A percentile compares a stretch with the other conserved stretches of the same genome.
These are phyloP conservation scores for Botryotinia narcissicola DNA, from an alignment of 2,329 filamentous ascomycete genomes.

Conservation along the genomic window DNA sequence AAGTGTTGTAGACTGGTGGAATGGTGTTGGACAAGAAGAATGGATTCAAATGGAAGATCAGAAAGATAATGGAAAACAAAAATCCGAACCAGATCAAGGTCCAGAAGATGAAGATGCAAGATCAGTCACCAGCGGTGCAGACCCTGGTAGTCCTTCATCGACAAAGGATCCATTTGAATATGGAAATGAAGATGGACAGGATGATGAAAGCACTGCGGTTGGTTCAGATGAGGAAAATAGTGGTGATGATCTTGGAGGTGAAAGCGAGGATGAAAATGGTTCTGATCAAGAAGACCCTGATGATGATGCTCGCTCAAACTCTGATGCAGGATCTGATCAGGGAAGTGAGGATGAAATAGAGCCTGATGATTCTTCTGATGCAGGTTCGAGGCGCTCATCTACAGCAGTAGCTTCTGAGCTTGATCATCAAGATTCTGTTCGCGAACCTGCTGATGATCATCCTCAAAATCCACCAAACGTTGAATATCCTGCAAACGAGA, in stretches of 20 bases:
- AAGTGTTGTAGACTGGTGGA: not conserved
- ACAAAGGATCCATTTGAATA: not conserved
- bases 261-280: not conserved
- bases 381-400: constrained; percentile 1
- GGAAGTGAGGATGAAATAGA: not conserved
- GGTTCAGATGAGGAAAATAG: not conserved
- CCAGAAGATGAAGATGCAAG: not conserved
- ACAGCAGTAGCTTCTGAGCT: not conserved
- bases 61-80: not conserved
- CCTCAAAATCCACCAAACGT: not conserved
- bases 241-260: not conserved
- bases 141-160: not conserved
- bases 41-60: constrained; percentile 15
- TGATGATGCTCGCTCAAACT: not conserved
- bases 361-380: not conserved
- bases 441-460: not conserved
- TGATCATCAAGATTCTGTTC: constrained; percentile 5
- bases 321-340: not conserved
- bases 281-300: not conserved
- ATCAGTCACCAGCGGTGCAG: not conserved
- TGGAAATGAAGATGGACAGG: not conserved
- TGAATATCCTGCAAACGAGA: not conserved
- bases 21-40: constrained; percentile 1
- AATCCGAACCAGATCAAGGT: not conserved
- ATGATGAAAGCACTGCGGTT: constrained; percentile 8